Evolutionary conservation across 352 stramenopile genomes (phyloP).

Genomic region (Phytophthora citricola): DNA sequence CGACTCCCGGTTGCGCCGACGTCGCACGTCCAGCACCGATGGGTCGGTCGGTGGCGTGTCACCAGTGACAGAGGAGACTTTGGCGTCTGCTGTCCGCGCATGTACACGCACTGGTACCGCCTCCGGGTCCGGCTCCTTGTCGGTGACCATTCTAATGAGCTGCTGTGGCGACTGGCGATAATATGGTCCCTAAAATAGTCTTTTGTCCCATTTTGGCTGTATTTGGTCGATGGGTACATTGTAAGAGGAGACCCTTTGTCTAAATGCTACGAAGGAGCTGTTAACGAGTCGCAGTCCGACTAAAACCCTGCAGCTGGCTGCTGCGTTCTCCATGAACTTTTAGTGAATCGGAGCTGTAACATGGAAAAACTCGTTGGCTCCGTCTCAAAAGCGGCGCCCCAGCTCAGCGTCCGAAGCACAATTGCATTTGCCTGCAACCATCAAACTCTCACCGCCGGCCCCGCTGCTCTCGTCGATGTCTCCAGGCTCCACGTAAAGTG

Average conservation of each 20-base stretch:
- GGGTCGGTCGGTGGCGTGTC: background rate
- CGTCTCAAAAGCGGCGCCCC: conserved; percentile 3
- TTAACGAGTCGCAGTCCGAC: background rate
- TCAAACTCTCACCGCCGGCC: background rate
- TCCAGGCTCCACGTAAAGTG: conserved; percentile 7
- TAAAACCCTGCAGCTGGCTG: background rate
- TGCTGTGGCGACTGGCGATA: no score
- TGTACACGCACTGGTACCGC: background rate
- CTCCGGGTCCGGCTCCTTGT: background rate
- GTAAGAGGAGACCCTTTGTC: no score
- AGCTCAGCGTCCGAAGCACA: conserved; percentile 6
- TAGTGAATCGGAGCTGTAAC: no score
- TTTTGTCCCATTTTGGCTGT: no score
- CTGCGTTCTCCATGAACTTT: no score
- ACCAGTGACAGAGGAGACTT: background rate
- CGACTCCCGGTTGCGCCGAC: conserved; percentile 50
- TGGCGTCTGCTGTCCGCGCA: background rate
- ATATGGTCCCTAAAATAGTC: no score
- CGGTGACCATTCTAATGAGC: background rate
- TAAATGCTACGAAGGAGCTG: no score
- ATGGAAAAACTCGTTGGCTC: background rate
- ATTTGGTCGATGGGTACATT: no score
- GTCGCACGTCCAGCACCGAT: conserved; percentile 35
- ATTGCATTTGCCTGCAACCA: conserved; percentile 12
- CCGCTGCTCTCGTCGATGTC: conserved; percentile 2